Base-by-base conservation (phyloP, 345 rosid genomes). In the Heritiera fomes region DNA sequence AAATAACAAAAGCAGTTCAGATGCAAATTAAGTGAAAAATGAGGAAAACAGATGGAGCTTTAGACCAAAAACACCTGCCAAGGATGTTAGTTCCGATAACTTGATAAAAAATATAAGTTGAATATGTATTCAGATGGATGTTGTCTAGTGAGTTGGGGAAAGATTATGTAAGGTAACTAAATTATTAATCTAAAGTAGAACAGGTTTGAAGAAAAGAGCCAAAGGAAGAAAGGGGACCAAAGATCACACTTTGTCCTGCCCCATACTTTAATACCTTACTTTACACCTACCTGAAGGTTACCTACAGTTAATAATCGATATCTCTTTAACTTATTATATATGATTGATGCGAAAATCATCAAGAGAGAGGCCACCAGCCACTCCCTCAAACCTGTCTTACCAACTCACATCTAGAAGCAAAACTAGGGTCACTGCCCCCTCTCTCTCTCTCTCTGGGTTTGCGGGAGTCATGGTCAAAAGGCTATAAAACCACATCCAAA, bases 371-470 rank as follows among this genome's bases (percentile, higher is more conserved):
- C 88, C 87, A 89, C 93, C 92, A 87, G 91, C 89, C 91, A 86
- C 89, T 84, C 86, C 82, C 90, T 84, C 91, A 55, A 85, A 87
- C 94, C 92, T 89, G 87, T 91, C 91, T 88, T 92, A 93, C 98
- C 98, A 95, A 95, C 98, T 89, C 94, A 61, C 92, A 85, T 95
- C 98, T 95, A 91, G 98, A 95, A 95, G 91, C 95, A 86, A 67
- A 43, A 65, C 82, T 86, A 78, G 78, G 80, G 75, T 79, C 85
- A 73, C 83, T 77, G 23, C 82, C 32, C 18, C 8, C 15, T 49
- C 15, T 50, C 18, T 50, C 73, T 77, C 30, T 38, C 78, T 34
- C 74, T 73, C 78, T 49, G 12, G 41, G 32, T 74, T 7, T n/a
- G 34, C 10, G 68, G 2, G 55, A 8, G 23, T 45, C 40, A 58